phyloP scores from a whole-genome alignment of 805 yeast genomes.

The Candida cerambycidarum region DNA sequence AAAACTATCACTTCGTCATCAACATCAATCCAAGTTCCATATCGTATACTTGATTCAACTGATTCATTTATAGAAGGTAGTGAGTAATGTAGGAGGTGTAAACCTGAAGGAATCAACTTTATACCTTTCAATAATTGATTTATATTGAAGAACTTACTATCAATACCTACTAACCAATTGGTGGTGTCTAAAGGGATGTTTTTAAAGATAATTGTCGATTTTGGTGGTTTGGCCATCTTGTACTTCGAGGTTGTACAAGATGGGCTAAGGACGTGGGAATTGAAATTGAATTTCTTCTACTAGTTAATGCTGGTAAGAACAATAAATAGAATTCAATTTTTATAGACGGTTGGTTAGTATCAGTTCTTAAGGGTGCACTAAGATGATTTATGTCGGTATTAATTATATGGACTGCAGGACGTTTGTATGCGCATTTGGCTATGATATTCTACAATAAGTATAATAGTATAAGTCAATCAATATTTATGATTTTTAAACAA shows the following conservation, averaged over 20 bases:
- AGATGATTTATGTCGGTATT: too few relatives aligned
- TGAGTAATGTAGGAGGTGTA: constrained; percentile 57
- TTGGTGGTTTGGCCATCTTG: constrained; percentile 22
- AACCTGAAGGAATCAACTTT: constrained; percentile 49
- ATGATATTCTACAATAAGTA: too few relatives aligned
- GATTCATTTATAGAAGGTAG: constrained; percentile 13
- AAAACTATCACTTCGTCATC: constrained; percentile 30
- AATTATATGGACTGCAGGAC: too few relatives aligned
- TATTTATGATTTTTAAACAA: too few relatives aligned
- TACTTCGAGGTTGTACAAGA: neutral
- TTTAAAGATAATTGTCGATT: constrained; percentile 20
- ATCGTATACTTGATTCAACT: constrained; percentile 22
- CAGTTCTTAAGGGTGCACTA: too few relatives aligned
- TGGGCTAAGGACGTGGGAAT: too few relatives aligned
- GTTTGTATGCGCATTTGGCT: too few relatives aligned
- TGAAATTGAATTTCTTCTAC: too few relatives aligned
- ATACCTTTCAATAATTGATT: constrained; percentile 47
- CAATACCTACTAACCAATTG: constrained; percentile 43
- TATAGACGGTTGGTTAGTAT: too few relatives aligned
- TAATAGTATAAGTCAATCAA: too few relatives aligned
- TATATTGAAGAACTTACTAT: constrained; percentile 47
- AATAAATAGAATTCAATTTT: too few relatives aligned
- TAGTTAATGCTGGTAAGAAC: too few relatives aligned
- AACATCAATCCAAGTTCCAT: constrained; percentile 42
- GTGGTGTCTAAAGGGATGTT: constrained; percentile 15